Base-by-base conservation (phyloP, 192 early-diverging fungal genomes). In the Backusella tarrabulga region DNA sequence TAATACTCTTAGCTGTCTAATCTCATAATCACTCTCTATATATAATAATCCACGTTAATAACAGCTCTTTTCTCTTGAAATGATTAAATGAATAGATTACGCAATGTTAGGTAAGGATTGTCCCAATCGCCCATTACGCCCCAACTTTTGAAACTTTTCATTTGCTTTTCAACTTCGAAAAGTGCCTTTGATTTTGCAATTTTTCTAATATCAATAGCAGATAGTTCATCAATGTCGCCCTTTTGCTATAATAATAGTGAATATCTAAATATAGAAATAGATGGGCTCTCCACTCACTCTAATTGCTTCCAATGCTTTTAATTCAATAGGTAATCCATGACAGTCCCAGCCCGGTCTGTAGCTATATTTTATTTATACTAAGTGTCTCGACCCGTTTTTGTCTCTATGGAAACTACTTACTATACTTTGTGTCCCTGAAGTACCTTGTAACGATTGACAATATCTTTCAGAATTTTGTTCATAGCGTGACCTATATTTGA, bases 381-480 rank as follows among this genome's bases (percentile, higher is more conserved):
- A 36, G 15, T 34, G 29, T 19, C 9, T 14, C 4, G 1, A 36
- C 0, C 17, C 46, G 36, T 12, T 34, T 68, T 15, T 17, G 11
- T 52, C 2, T 32, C 26, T 21, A 44, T 1, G 17, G 6, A 46
- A 14, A 46, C 1, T 40, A 69, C 83, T 72, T 86, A 95, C 81
- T 85, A 81, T 5, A 95, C 92, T 76, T 88, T 91, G 40, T 87
- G 86, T 38, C 93, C 93, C 42, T 86, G 85, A 76, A 93, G 87
- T 2, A 93, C 85, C 66, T 91, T 88, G 79, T 93, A 90, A 26
- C 93, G 87, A 77, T 92, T 91, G 46, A 93, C 82, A 34, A 95
- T 91, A 66, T 95, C 93, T 80, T 95, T 95, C 26, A 94, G 85
- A 54, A 95, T 86, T 83, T 93, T 93, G 85, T 95, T 95, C 83